Conservation (phyloP, 345 rosid genomes). For the Citrus glauca region DNA sequence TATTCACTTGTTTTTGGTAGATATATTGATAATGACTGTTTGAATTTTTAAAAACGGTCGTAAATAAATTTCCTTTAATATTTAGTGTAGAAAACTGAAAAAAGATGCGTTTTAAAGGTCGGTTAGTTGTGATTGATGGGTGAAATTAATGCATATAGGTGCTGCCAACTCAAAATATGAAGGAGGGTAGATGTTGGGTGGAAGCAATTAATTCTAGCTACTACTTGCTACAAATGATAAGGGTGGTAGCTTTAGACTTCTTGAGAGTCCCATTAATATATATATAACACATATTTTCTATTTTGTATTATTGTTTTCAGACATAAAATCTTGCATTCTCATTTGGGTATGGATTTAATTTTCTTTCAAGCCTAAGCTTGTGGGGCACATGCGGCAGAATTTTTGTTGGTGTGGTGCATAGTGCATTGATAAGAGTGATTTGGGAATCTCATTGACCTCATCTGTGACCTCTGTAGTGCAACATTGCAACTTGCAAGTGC, state of each 20-base stretch:
- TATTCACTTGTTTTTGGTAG: not conserved
- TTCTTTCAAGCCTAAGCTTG: not conserved
- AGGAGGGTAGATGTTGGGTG: slow-evolving; percentile 38
- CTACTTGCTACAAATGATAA: slow-evolving; percentile 10
- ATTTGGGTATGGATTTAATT: not conserved
- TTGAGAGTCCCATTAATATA: slow-evolving; percentile 9
- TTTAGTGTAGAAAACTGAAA: slow-evolving; percentile 12
- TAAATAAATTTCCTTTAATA: slow-evolving; percentile 5
- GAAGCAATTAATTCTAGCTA: slow-evolving; percentile 40
- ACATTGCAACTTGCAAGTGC: not conserved
- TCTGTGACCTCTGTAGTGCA: slow-evolving; percentile 1
- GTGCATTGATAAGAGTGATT: slow-evolving; percentile 27
- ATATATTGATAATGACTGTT: not conserved
- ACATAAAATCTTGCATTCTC: not conserved
- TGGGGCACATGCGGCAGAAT: not conserved
- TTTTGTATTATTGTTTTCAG: not conserved
- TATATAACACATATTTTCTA: not conserved
- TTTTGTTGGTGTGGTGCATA: not conserved
- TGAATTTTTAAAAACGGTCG: not conserved
- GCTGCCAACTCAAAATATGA: slow-evolving; percentile 29
- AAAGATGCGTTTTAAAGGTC: slow-evolving; percentile 16
- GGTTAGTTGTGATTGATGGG: slow-evolving; percentile 31
- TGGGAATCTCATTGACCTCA: slow-evolving; percentile 23
- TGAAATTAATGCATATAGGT: slow-evolving; percentile 42
- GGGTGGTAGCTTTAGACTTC: slow-evolving; percentile 5